Evolutionary conservation across 208 protist genomes (phyloP).

Genomic region (Crithidia bombi): DNA sequence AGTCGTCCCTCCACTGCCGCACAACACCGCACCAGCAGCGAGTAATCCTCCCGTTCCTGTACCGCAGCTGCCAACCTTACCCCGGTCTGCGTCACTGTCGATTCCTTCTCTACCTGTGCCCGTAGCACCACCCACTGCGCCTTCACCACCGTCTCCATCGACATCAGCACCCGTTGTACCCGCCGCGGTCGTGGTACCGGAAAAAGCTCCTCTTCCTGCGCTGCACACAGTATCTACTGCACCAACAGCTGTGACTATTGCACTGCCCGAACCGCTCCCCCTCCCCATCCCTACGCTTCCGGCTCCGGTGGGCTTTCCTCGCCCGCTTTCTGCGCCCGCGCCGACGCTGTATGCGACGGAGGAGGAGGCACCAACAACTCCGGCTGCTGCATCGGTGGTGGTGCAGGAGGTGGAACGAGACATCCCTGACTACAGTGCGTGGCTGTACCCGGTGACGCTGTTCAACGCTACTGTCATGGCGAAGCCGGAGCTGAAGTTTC

Average conservation of each 20-base stretch:
- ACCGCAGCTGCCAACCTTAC: background rate
- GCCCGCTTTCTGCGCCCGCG: background rate
- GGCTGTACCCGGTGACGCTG: constrained; percentile 34
- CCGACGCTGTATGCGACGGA: constrained; percentile 15
- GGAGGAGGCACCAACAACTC: constrained; percentile 2
- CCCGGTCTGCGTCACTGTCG: background rate
- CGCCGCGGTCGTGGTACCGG: background rate
- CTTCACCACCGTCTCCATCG: background rate
- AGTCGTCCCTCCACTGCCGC: background rate
- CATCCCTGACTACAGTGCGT: constrained; percentile 35
- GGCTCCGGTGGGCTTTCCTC: background rate
- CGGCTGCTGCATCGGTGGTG: too few relatives aligned
- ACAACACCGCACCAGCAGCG: background rate
- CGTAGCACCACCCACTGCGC: background rate
- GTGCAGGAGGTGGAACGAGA: background rate
- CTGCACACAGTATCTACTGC: background rate
- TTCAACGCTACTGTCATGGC: background rate
- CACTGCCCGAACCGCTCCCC: background rate
- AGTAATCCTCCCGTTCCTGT: background rate
- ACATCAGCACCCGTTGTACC: background rate
- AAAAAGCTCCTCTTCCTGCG: too few relatives aligned
- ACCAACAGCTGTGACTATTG: too few relatives aligned
- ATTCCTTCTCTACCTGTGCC: background rate
- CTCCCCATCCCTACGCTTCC: background rate
- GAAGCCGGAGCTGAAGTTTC: constrained; percentile 32